A percentile compares a stretch with the other conserved stretches of the same genome.
Evolutionary conservation across 352 stramenopile species (phyloP).

Genomic region (Pythium phragmiticola): DNA sequence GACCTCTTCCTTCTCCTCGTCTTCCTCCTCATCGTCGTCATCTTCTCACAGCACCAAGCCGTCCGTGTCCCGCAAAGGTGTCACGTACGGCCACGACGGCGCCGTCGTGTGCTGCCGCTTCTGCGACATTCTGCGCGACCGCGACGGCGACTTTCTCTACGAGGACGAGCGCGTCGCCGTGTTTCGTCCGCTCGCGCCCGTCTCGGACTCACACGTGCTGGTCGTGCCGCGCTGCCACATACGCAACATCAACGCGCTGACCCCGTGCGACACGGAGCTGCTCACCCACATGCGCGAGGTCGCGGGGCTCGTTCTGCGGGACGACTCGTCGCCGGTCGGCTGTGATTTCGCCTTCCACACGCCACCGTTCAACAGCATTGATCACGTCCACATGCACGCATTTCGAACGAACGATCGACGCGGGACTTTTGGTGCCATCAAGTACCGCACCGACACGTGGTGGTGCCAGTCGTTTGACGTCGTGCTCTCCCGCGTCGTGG

Average conservation of each 20-base stretch:
- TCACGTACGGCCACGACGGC: constrained; percentile 65
- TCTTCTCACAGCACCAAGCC: constrained; percentile 25
- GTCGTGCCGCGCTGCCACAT: constrained; percentile 84
- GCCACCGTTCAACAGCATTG: constrained; percentile 88
- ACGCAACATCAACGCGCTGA: constrained; percentile 84
- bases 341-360: constrained; percentile 84
- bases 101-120: constrained; percentile 75
- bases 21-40: constrained; percentile 24
- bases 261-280: constrained; percentile 49
- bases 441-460: constrained; percentile 86
- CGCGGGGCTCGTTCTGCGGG: constrained; percentile 45
- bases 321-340: constrained; percentile 20
- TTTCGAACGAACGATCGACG: constrained; percentile 50
- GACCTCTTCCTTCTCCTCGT: constrained; percentile 27
- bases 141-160: constrained; percentile 74
- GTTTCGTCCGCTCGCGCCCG: constrained; percentile 69
- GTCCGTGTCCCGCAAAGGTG: constrained; percentile 60
- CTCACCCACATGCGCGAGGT: constrained; percentile 72
- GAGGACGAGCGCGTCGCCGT: constrained; percentile 77
- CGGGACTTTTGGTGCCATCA: constrained; percentile 70
- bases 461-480: constrained; percentile 84
- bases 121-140: constrained; percentile 73
- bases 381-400: constrained; percentile 89
- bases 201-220: constrained; percentile 73
- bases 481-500: constrained; percentile 45